These are phyloP conservation scores for Ophiostoma quercus DNA, from an alignment of 2,329 filamentous ascomycete genomes.

Conservation along the genomic window DNA sequence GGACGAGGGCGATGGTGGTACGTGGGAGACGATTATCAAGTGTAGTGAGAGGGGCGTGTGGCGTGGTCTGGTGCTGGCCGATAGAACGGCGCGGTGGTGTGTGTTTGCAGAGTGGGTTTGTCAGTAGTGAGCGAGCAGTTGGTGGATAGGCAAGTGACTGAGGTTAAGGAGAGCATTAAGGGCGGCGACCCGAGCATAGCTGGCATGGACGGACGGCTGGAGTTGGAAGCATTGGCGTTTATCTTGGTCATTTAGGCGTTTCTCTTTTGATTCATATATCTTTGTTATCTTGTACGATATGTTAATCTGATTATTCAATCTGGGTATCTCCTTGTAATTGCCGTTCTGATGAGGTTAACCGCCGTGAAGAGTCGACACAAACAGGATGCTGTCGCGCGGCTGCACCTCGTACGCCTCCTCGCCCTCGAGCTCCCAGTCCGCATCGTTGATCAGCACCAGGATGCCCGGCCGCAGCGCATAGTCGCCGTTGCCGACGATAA, in stretches of 20 bases:
- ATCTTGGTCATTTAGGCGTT: neutral
- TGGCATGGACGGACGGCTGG: neutral
- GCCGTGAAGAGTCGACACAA: constrained; percentile 93
- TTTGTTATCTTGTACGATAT: neutral
- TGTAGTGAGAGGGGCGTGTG: constrained; percentile 76
- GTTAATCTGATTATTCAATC: neutral
- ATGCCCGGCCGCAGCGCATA: constrained; percentile 77
- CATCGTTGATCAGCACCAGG: constrained; percentile 93
- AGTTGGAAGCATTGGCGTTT: neutral
- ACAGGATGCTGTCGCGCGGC: constrained; percentile 78
- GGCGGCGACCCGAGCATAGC: constrained; percentile 1
- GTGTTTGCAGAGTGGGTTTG: constrained; percentile 88
- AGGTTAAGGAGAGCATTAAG: neutral
- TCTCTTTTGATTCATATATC: neutral
- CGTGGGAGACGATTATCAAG: constrained; percentile 89
- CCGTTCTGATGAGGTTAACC: constrained; percentile 49
- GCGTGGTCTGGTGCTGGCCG: constrained; percentile 75
- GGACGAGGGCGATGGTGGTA: constrained; percentile 62
- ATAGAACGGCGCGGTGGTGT: constrained; percentile 80
- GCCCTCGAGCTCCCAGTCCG: constrained; percentile 96
- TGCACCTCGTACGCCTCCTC: constrained; percentile 86
- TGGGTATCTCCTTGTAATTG: neutral
- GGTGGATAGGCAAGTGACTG: too few species aligned
- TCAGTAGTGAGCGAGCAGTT: constrained; percentile 28
- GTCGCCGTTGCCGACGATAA: constrained; percentile 61